Evolutionary conservation across 1,139 yeast genomes (phyloP).

Genomic region (Suhomyces choctaworum): DNA sequence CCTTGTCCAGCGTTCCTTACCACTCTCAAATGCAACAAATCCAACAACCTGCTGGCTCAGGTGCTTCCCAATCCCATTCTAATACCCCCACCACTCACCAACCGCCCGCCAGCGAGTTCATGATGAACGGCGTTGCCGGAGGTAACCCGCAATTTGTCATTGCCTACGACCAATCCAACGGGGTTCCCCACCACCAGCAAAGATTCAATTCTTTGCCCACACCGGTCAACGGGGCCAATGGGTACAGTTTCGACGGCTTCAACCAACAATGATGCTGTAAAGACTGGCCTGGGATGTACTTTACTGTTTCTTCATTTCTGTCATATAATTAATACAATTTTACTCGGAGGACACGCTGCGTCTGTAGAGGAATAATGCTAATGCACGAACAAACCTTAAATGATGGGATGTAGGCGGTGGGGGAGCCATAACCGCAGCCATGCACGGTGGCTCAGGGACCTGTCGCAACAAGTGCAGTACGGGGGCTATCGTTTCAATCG

Average conservation of each 20-base stretch:
- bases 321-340: neutral
- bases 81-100: conserved; percentile 11
- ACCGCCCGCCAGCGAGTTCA: conserved; percentile 11
- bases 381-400: too few species aligned
- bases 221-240: conserved; percentile 21
- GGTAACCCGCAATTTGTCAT: conserved; percentile 16
- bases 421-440: too few species aligned
- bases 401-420: too few species aligned
- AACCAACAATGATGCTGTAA: conserved; percentile 8
- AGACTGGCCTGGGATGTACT: neutral
- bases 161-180: conserved; percentile 17
- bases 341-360: too few species aligned
- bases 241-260: conserved; percentile 19
- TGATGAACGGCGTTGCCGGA: conserved; percentile 8
- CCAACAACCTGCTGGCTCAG: conserved; percentile 18
- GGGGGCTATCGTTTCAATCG: too few species aligned
- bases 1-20: conserved; percentile 25
- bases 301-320: neutral
- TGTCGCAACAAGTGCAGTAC: too few species aligned
- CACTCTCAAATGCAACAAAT: conserved; percentile 14
- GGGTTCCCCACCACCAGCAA: conserved; percentile 22
- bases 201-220: conserved; percentile 34
- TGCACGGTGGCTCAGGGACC: too few species aligned
- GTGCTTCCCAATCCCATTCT: conserved; percentile 12
- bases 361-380: too few species aligned